Evolutionary conservation across 2,329 filamentous ascomycete genomes (phyloP).

Genomic region (Aspergillus pseudoglaucus): DNA sequence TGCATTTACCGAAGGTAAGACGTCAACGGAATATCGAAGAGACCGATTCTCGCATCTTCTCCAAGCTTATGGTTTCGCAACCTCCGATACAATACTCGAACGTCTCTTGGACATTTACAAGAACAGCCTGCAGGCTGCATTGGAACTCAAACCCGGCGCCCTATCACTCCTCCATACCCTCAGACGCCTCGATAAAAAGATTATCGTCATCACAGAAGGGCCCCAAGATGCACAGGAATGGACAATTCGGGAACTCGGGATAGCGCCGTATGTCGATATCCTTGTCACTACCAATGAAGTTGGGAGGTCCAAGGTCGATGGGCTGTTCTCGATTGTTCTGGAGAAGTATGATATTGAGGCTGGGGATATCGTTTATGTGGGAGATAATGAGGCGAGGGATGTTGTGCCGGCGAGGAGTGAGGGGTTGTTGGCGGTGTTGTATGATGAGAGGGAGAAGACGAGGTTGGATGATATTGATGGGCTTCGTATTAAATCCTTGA

Average conservation of each 20-base stretch:
- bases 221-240: slow-evolving; percentile 44
- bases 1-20: slow-evolving; percentile 42
- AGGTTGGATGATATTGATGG: not conserved
- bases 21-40: slow-evolving; percentile 38
- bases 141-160: slow-evolving; percentile 35
- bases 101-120: slow-evolving; percentile 11
- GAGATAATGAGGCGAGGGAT: slow-evolving; percentile 23
- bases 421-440: slow-evolving; percentile 19
- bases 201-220: slow-evolving; percentile 43
- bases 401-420: slow-evolving; percentile 16
- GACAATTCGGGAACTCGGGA: slow-evolving; percentile 30
- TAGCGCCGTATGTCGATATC: slow-evolving; percentile 21
- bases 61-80: slow-evolving; percentile 7
- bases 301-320: slow-evolving; percentile 25
- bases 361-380: slow-evolving; percentile 20
- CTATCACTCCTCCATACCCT: slow-evolving; percentile 29
- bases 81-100: not conserved
- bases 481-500: not conserved
- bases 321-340: slow-evolving; percentile 22
- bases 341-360: slow-evolving; percentile 14
- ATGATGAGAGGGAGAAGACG: slow-evolving; percentile 9
- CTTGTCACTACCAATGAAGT: slow-evolving; percentile 30
- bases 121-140: slow-evolving; percentile 6
- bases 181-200: slow-evolving; percentile 30
- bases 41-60: slow-evolving; percentile 35